Base-by-base conservation (phyloP, 441 rosid species). In the Breynia disticha region DNA sequence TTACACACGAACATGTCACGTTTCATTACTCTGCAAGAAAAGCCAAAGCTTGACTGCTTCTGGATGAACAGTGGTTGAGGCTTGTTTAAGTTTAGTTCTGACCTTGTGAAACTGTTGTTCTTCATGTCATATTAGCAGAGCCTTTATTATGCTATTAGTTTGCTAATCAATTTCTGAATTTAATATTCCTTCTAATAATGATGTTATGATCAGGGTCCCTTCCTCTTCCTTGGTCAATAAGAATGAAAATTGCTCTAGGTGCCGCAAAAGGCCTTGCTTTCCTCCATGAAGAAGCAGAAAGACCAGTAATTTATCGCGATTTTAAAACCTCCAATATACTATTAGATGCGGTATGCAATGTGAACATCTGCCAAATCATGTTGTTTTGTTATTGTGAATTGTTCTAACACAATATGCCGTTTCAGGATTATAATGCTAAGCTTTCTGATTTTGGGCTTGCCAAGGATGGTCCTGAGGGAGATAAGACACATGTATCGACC, bases 381-480 rank as follows among this genome's bases (percentile, higher is more conserved):
- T 22, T 38, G 17, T 22, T 38, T 52, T 19, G n/a, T 2, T 53
- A 42, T 64, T 17, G 20, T 46, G 57, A 35, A 48, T 13, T 35
- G 16, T 58, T 62, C 62, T 79, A 35, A 68, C 39, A 63, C 51
- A 44, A 48, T 46, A 48, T 67, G 17, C 48, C 65, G 13, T 76
- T 63, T 50, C 73, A 88, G 96, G 96, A 88, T 54, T 88, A 88
- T 46, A 85, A 88, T 58, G 91, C 96, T 22, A 88, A 88, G 75
- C 89, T 88, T 47, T 88, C 95, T 14, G 96, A 88, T 67, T 88
- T 88, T 51, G 96, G 96, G 66, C 95, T 88, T 61, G 96, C 96
- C 16, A 88, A 88, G 73, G 95, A 88, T 65, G 96, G 87, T 69
- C 96, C 96, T 12, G 95, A 88, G 68, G 96, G 89, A 50, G 96